Evolutionary conservation across 306 rosid genomes (phyloP).

Genomic region (Trifolium fragiferum): DNA sequence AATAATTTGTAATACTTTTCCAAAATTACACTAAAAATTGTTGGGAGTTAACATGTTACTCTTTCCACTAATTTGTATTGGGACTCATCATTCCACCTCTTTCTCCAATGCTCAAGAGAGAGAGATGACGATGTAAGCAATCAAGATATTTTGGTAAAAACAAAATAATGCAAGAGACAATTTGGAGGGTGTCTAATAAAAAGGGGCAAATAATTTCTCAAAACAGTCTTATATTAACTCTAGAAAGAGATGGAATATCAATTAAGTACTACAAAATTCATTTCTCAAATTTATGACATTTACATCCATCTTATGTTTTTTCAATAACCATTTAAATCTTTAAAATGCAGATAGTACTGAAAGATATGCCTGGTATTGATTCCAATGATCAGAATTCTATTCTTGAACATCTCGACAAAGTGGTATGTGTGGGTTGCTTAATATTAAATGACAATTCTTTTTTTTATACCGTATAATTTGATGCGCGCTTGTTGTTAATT

Average conservation of each 20-base stretch:
- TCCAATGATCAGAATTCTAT: constrained; percentile 89
- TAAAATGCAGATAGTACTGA: constrained; percentile 71
- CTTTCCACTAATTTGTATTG: not conserved
- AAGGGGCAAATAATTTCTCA: not conserved
- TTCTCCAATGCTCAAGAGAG: constrained; percentile 7
- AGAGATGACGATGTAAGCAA: constrained; percentile 8
- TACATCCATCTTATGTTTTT: constrained; percentile 37
- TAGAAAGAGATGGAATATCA: constrained; percentile 8
- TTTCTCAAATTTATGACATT: constrained; percentile 28
- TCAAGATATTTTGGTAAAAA: not conserved
- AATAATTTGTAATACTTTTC: not conserved
- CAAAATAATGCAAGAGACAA: not conserved
- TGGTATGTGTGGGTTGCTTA: constrained; percentile 57
- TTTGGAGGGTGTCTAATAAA: not conserved
- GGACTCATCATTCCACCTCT: constrained; percentile 1
- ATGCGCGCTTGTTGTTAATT: constrained; percentile 21
- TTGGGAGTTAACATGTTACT: not conserved
- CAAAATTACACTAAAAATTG: not conserved
- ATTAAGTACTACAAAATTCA: not conserved
- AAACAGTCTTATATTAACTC: not conserved
- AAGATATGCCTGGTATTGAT: constrained; percentile 86
- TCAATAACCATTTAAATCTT: constrained; percentile 44
- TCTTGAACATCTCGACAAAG: constrained; percentile 90
- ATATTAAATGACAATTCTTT: not conserved
- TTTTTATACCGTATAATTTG: constrained; percentile 15